A percentile compares a stretch with the other conserved stretches of the same genome.
Evolutionary conservation across 768 basidiomycete species (phyloP).

Genomic region (Dacryopinax primogenitus): DNA sequence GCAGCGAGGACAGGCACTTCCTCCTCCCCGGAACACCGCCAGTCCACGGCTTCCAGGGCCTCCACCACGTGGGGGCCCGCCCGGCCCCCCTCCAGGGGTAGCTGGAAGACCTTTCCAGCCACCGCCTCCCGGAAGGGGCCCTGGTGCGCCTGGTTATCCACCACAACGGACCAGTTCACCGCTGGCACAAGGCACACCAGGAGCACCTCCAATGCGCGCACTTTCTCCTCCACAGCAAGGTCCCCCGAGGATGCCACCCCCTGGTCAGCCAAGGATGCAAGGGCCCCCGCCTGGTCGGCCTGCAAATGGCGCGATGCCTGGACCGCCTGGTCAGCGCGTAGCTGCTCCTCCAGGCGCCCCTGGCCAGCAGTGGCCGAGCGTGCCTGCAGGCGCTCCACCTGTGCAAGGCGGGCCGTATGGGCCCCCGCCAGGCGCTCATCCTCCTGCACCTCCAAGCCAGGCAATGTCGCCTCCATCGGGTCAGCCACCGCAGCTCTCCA

Average conservation of each 20-base stretch:
- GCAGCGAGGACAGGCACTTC: constrained; percentile 33
- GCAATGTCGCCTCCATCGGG: not conserved
- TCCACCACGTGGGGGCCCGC: constrained; percentile 12
- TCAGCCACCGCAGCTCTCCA: constrained; percentile 4
- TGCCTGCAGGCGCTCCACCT: not conserved
- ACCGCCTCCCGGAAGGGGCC: constrained; percentile 24
- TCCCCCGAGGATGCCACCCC: constrained; percentile 14
- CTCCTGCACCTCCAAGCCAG: constrained; percentile 12
- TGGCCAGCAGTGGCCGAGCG: not conserved
- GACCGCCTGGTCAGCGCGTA: not conserved
- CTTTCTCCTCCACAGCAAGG: constrained; percentile 9
- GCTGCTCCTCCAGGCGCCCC: not conserved
- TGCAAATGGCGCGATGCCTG: not conserved
- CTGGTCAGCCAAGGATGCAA: constrained; percentile 11
- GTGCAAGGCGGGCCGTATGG: constrained; percentile 11
- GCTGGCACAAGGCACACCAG: constrained; percentile 21
- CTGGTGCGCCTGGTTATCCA: constrained; percentile 11
- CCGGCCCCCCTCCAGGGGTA: constrained; percentile 33
- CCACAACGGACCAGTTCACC: constrained; percentile 21
- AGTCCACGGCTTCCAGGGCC: constrained; percentile 33
- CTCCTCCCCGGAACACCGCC: constrained; percentile 22
- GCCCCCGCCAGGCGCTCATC: constrained; percentile 14
- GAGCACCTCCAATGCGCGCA: constrained; percentile 12
- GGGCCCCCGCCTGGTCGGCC: constrained; percentile 10
- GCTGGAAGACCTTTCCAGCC: constrained; percentile 22